phyloP scores from a whole-genome alignment of 768 basidiomycete genomes.

The Suillus occidentalis region DNA sequence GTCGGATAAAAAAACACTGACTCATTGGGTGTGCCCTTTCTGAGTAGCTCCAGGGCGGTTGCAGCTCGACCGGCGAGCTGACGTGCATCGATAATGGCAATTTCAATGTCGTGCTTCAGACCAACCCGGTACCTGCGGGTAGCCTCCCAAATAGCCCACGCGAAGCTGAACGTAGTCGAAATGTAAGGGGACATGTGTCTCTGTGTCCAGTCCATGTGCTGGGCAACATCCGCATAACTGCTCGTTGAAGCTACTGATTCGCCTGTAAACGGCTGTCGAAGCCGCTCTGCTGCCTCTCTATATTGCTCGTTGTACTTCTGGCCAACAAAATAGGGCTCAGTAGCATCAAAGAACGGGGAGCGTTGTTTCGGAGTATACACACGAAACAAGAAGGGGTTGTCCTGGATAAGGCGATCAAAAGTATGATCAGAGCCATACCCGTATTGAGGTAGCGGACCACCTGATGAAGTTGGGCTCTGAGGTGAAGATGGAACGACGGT shows the following conservation, averaged over 20 bases:
- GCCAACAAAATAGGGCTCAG: constrained; percentile 68
- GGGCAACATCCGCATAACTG: constrained; percentile 63
- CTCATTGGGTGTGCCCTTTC: constrained; percentile 53
- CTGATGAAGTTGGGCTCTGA: constrained; percentile 22
- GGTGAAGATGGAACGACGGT: constrained; percentile 14
- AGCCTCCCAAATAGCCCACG: constrained; percentile 83
- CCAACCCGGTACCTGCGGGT: constrained; percentile 69
- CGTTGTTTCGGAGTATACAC: constrained; percentile 72
- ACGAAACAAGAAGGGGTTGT: constrained; percentile 77
- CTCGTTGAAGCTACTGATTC: constrained; percentile 27
- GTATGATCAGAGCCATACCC: constrained; percentile 66
- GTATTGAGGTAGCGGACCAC: constrained; percentile 59
- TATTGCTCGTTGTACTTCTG: constrained; percentile 56
- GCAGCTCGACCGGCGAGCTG: constrained; percentile 56
- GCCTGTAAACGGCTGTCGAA: constrained; percentile 31
- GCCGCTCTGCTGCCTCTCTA: constrained; percentile 38
- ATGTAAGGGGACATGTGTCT: constrained; percentile 67
- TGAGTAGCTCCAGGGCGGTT: constrained; percentile 65
- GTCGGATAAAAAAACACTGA: constrained; percentile 34
- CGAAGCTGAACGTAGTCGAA: constrained; percentile 78
- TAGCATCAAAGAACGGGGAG: constrained; percentile 51
- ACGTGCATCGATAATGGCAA: constrained; percentile 74
- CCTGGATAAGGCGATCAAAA: constrained; percentile 59
- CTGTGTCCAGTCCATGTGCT: constrained; percentile 80
- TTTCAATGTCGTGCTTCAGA: constrained; percentile 74